A percentile compares a stretch with the other conserved stretches of the same genome.
These are phyloP conservation scores for Leishmania martiniquensis DNA, from an alignment of 208 protist genomes.

Conservation along the genomic window DNA sequence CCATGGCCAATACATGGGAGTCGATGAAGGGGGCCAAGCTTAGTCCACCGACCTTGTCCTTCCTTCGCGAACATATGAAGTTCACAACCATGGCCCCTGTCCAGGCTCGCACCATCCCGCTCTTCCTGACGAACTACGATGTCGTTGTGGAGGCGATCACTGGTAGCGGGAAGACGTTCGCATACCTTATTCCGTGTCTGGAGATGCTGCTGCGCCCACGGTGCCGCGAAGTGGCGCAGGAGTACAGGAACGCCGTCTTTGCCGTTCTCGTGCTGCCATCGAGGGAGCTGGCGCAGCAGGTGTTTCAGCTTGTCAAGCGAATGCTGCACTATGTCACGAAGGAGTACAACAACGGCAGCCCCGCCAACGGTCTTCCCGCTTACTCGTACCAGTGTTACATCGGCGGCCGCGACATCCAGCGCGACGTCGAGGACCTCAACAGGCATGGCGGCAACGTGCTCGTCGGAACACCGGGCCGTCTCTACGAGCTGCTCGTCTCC, in stretches of 20 bases:
- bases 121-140: conserved; percentile 91
- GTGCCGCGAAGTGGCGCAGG: conserved; percentile 47
- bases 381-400: conserved; percentile 92
- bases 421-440: conserved; percentile 82
- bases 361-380: conserved; percentile 42
- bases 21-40: conserved; percentile 82
- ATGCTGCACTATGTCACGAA: conserved; percentile 80
- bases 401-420: conserved; percentile 84
- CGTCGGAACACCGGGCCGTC: conserved; percentile 90
- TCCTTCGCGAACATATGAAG: conserved; percentile 66
- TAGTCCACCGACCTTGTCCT: conserved; percentile 54
- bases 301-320: conserved; percentile 72
- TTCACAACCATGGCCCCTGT: conserved; percentile 93
- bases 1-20: conserved; percentile 68
- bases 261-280: conserved; percentile 92
- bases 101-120: conserved; percentile 91
- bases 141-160: conserved; percentile 95
- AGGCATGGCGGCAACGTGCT: conserved; percentile 87
- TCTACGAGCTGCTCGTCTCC: conserved; percentile 92
- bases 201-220: conserved; percentile 84
- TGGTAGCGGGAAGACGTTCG: conserved; percentile 95
- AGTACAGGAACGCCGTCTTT: conserved; percentile 78
- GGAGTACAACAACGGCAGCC: conserved; percentile 44
- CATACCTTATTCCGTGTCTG: conserved; percentile 90
- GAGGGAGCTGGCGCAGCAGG: conserved; percentile 95